phyloP scores from a whole-genome alignment of 495 filamentous ascomycete species.

The Daldinia childiae region DNA sequence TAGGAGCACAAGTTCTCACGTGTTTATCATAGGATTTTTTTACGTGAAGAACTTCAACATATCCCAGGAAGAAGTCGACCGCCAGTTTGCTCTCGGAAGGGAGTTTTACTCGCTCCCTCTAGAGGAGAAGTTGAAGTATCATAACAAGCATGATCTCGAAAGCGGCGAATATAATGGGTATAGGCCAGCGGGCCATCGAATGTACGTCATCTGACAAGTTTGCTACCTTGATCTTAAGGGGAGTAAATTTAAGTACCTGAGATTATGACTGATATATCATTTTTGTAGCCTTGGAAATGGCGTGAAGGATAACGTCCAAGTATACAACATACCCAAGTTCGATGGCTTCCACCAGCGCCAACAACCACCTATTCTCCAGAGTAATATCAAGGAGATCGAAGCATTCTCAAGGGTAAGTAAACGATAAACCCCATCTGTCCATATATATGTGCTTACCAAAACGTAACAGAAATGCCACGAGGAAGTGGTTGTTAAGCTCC shows the following conservation, averaged over 20 bases:
- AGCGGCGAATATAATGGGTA: constrained; percentile 50
- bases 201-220: constrained; percentile 45
- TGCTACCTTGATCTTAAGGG: background rate
- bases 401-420: constrained; percentile 53
- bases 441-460: background rate
- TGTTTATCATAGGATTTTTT: constrained; percentile 56
- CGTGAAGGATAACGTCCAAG: constrained; percentile 59
- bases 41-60: constrained; percentile 70
- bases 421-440: background rate
- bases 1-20: background rate
- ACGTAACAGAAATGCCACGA: constrained; percentile 57
- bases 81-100: constrained; percentile 66
- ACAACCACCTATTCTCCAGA: constrained; percentile 51
- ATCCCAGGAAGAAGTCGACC: constrained; percentile 66
- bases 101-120: constrained; percentile 64
- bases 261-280: background rate
- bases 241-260: background rate
- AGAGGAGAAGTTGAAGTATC: constrained; percentile 55
- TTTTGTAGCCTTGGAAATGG: constrained; percentile 53
- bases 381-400: constrained; percentile 49
- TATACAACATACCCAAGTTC: constrained; percentile 64
- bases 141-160: constrained; percentile 47
- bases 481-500: constrained; percentile 60
- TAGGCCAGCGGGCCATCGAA: constrained; percentile 55
- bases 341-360: constrained; percentile 53